A percentile compares a stretch with the other conserved stretches of the same genome.
Evolutionary conservation across 352 stramenopile species (phyloP).

Genomic region (Globisporangium splendens): DNA sequence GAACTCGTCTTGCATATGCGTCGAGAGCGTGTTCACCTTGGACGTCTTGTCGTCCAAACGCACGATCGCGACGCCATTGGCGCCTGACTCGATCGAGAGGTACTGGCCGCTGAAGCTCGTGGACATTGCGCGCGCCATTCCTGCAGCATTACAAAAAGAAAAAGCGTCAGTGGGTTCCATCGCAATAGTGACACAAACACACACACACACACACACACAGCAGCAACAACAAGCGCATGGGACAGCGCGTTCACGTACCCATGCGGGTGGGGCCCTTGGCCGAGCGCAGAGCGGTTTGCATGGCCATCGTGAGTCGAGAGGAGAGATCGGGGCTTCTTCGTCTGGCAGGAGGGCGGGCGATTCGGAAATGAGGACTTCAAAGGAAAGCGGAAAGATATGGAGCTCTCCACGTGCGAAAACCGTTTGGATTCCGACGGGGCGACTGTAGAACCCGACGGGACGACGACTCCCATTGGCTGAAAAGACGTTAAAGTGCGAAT

Average conservation of each 20-base stretch:
- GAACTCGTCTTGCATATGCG: slow-evolving; percentile 89
- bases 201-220: background rate
- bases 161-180: background rate
- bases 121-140: slow-evolving; percentile 24
- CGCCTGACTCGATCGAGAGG: slow-evolving; percentile 85
- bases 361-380: slow-evolving; percentile 8
- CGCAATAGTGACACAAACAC: background rate
- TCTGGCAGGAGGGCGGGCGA: background rate
- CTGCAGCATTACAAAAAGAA: background rate
- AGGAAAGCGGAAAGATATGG: background rate
- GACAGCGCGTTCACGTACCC: slow-evolving; percentile 61
- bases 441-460: slow-evolving; percentile 3
- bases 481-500: slow-evolving; percentile 7
- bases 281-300: slow-evolving; percentile 38
- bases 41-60: slow-evolving; percentile 89
- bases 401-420: slow-evolving; percentile 7
- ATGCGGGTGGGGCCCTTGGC: slow-evolving; percentile 82
- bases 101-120: slow-evolving; percentile 59
- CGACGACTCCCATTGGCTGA: too few species aligned
- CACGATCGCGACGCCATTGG: slow-evolving; percentile 89
- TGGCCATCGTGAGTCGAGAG: slow-evolving; percentile 39
- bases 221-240: background rate
- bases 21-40: slow-evolving; percentile 93
- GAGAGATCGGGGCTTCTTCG: background rate
- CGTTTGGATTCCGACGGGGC: slow-evolving; percentile 4